Percentiles rank a stretch among this genome's conserved stretches.
These are phyloP conservation scores for Laguncularia racemosa DNA, from an alignment of 345 rosid genomes.

Conservation along the genomic window DNA sequence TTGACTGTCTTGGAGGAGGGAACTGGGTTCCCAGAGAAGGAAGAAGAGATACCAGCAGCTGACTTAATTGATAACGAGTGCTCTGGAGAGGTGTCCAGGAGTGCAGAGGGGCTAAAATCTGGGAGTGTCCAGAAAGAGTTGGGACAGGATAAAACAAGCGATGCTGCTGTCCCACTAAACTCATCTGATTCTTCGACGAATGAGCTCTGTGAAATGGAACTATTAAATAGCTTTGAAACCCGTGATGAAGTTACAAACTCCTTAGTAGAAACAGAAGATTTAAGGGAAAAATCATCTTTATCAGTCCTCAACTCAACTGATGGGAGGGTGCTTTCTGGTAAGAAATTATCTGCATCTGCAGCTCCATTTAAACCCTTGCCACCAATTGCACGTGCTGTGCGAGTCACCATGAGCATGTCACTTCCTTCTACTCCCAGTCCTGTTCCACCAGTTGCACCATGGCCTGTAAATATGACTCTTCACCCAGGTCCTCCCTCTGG, in stretches of 20 bases:
- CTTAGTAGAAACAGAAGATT: constrained; percentile 34
- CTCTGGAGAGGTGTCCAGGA: constrained; percentile 23
- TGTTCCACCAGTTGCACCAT: constrained; percentile 51
- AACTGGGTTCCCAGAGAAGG: constrained; percentile 21
- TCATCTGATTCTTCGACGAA: constrained; percentile 33
- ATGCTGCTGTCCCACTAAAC: constrained; percentile 26
- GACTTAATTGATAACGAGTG: constrained; percentile 28
- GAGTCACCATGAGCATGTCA: constrained; percentile 51
- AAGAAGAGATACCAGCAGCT: constrained; percentile 31
- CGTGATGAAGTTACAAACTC: constrained; percentile 16
- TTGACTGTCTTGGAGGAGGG: constrained; percentile 17
- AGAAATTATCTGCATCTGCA: constrained; percentile 93
- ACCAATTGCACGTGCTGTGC: constrained; percentile 50
- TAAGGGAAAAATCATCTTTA: constrained; percentile 42
- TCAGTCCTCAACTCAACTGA: constrained; percentile 33
- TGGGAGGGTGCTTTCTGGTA: constrained; percentile 41
- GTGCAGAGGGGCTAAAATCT: constrained; percentile 21
- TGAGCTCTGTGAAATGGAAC: constrained; percentile 29
- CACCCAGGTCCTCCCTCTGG: constrained; percentile 62
- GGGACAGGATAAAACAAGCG: constrained; percentile 24
- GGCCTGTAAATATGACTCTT: constrained; percentile 83
- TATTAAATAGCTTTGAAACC: constrained; percentile 23
- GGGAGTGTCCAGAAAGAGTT: constrained; percentile 27
- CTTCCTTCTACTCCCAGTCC: constrained; percentile 47
- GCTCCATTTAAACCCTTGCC: constrained; percentile 87